phyloP scores from a whole-genome alignment of 805 yeast genomes.

The Nakazawaea siamensis region DNA sequence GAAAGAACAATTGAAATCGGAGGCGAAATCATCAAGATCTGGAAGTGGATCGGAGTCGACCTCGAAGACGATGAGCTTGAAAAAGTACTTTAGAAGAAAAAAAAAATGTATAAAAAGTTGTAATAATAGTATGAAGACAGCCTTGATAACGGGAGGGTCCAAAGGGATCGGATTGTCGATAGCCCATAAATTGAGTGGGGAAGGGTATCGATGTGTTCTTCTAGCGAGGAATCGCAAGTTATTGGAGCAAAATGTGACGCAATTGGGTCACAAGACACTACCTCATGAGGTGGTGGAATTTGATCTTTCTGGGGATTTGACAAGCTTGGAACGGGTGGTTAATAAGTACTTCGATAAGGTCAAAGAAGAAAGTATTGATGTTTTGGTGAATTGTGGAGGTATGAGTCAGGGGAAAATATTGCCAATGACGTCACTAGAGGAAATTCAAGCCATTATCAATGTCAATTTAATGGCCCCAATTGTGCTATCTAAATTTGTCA shows the following conservation, averaged over 20 bases:
- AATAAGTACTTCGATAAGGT: constrained; percentile 19
- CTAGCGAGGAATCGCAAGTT: constrained; percentile 36
- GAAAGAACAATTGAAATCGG: constrained; percentile 59
- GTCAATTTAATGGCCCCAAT: constrained; percentile 60
- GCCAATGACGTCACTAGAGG: constrained; percentile 28
- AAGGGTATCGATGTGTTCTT: constrained; percentile 46
- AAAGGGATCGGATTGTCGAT: constrained; percentile 58
- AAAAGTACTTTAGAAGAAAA: no score
- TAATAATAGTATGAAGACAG: constrained; percentile 25
- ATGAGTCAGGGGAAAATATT: constrained; percentile 49
- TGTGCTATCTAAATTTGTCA: constrained; percentile 42
- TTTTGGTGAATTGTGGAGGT: constrained; percentile 63
- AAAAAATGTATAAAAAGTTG: no score
- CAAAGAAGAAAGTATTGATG: constrained; percentile 23
- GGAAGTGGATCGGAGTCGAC: constrained; percentile 62
- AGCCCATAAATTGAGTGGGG: constrained; percentile 37
- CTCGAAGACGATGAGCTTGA: constrained; percentile 4
- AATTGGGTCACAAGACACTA: no score
- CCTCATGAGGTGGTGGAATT: no score
- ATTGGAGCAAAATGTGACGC: constrained; percentile 20
- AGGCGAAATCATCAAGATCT: constrained; percentile 81
- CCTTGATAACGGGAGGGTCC: constrained; percentile 62
- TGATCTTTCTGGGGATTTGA: constrained; percentile 22
- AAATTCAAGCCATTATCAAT: constrained; percentile 37
- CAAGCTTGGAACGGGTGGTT: constrained; percentile 11